Evolutionary conservation across 345 rosid genomes (phyloP), one percentile per base, ranked within the genome.

Genomic region (Salix koriyanagi): DNA sequence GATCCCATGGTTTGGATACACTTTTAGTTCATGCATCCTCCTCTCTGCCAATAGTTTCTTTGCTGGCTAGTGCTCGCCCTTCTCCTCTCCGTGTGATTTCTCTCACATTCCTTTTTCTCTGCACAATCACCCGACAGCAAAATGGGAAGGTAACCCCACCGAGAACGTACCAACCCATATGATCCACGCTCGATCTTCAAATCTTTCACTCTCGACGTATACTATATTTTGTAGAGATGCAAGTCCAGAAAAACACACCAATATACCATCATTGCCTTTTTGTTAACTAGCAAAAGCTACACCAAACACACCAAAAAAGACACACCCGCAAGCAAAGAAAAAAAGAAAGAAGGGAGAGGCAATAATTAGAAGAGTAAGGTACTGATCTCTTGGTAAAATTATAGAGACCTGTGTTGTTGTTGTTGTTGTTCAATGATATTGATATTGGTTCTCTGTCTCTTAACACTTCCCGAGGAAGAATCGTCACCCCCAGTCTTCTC

Each of bases 361-460:
- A 52, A 4, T 4, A 34, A 34, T 11, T 12, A 64, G 16, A 41
- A 61, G 21, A 16, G 30, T 2, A 66, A 32, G 60, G 70, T 30
- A 30, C 52, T 76, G 48, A n/a, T 75, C 16, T 37, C 72, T 54
- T 58, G 16, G 26, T n/a, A 41, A 83, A 75, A 61, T 86, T 77
- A 87, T 77, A 87, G 81, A 81, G 94, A 87, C 88, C 88, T 89
- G 90, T 89, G 73, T 8, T 79, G 78, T 7, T 74, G 82, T 21
- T 78, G 73, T 28, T 81, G 84, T 81, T 80, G 83, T 81, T 92
- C 92, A 6, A 89, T 83, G 72, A 90, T 85, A 65, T 85, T 89
- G 76, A 86, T 86, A 64, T 69, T 80, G 82, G 92, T 88, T 79
- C 96, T 88, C 82, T 92, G 97, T 84, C 96, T 90, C 91, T 93